Conservation (phyloP, 345 rosid species). For the Eucalyptus microcorys region DNA sequence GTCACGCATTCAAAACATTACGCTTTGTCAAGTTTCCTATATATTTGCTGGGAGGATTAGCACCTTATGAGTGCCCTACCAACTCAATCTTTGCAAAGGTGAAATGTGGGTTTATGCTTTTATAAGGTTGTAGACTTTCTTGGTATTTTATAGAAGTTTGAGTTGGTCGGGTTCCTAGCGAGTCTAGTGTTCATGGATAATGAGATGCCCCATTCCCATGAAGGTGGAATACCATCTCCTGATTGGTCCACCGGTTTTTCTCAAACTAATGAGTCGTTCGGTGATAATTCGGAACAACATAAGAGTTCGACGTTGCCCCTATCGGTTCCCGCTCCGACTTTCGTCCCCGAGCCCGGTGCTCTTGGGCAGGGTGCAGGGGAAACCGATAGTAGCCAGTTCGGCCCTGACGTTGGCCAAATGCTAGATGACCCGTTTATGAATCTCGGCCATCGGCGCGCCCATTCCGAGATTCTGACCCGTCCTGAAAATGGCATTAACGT, state of each 20-base stretch:
- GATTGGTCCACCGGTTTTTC: conserved; percentile 8
- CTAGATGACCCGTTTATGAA: conserved; percentile 77
- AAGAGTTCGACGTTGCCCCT: not conserved
- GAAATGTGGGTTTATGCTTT: not conserved
- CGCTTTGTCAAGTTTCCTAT: not conserved
- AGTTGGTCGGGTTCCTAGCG: not conserved
- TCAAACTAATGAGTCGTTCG: conserved; percentile 18
- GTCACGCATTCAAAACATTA: not conserved
- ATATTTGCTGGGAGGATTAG: not conserved
- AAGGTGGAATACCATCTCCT: conserved; percentile 12
- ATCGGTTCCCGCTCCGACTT: not conserved
- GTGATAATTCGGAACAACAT: conserved; percentile 34
- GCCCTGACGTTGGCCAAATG: conserved; percentile 83
- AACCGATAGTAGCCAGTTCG: conserved; percentile 37
- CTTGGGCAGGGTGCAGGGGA: not conserved
- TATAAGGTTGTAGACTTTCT: not conserved
- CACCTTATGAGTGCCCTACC: not conserved
- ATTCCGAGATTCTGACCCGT: conserved; percentile 83
- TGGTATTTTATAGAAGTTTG: not conserved
- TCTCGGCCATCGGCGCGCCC: conserved; percentile 89
- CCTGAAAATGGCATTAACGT: conserved; percentile 81
- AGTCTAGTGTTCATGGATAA: conserved; percentile 38
- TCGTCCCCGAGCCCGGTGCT: not conserved
- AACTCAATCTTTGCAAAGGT: not conserved
- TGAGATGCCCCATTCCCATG: conserved; percentile 34